These are phyloP conservation scores for Capronia epimyces DNA, from an alignment of 2,329 filamentous ascomycete species.

Conservation along the genomic window DNA sequence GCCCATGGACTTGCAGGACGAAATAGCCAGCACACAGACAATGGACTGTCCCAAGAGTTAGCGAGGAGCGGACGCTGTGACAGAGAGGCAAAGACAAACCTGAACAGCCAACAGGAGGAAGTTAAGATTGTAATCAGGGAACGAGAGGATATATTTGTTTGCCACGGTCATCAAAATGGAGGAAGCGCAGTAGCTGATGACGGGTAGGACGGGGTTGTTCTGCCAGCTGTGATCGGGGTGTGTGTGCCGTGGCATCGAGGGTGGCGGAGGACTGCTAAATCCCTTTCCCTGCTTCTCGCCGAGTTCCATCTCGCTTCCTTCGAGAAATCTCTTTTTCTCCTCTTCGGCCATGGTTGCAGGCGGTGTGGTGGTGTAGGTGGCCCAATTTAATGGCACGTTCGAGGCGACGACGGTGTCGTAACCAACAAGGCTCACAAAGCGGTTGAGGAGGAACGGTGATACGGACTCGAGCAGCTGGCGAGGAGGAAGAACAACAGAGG, in stretches of 20 bases:
- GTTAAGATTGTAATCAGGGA: constrained; percentile 86
- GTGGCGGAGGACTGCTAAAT: constrained; percentile 38
- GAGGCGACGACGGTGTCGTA: background rate
- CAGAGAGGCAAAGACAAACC: constrained; percentile 52
- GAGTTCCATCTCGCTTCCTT: constrained; percentile 66
- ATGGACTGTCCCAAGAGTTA: constrained; percentile 58
- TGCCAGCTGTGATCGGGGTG: constrained; percentile 49
- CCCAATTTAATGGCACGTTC: background rate
- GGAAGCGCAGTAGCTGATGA: constrained; percentile 84
- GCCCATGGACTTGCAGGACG: constrained; percentile 71
- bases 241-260: constrained; percentile 35
- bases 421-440: background rate
- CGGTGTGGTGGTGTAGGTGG: background rate
- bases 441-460: background rate
- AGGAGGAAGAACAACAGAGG: background rate
- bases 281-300: constrained; percentile 54
- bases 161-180: constrained; percentile 99
- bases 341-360: constrained; percentile 67
- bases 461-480: background rate
- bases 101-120: constrained; percentile 91
- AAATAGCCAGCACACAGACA: constrained; percentile 81
- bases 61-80: background rate
- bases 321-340: constrained; percentile 63
- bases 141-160: constrained; percentile 97
- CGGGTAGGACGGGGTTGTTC: constrained; percentile 73